These are phyloP conservation scores for Puccinia hordei DNA, from an alignment of 1,284 basidiomycete genomes.

Conservation along the genomic window DNA sequence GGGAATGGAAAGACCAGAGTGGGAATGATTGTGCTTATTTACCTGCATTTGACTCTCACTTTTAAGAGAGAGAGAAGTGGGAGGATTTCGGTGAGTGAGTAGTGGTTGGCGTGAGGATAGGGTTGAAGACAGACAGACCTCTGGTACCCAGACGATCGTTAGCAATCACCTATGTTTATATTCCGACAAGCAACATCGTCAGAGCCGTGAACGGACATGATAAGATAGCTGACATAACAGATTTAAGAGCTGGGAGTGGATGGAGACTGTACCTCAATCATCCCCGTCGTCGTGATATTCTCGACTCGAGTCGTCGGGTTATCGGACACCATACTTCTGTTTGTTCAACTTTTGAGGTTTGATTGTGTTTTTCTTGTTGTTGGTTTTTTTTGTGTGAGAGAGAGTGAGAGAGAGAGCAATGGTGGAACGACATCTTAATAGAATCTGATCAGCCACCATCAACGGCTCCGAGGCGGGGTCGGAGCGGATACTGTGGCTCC, in stretches of 20 bases:
- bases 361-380: no score
- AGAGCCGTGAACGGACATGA: no score
- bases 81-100: background rate
- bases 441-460: no score
- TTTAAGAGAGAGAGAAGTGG: slow-evolving; percentile 67
- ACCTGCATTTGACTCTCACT: slow-evolving; percentile 61
- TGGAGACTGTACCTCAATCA: slow-evolving; percentile 1
- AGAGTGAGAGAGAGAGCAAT: no score
- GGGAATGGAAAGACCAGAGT: background rate
- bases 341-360: no score
- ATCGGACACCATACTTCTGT: no score
- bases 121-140: slow-evolving; percentile 65
- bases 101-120: slow-evolving; percentile 4
- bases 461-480: no score
- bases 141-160: slow-evolving; percentile 96
- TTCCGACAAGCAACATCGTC: background rate
- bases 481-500: no score
- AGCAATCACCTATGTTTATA: slow-evolving; percentile 73
- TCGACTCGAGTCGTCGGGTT: background rate
- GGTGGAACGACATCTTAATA: no score
- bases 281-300: background rate
- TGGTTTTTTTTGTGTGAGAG: no score
- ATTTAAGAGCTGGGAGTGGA: background rate
- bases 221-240: no score
- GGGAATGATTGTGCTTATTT: no score